Base-by-base conservation (phyloP, 2,329 filamentous ascomycete species). In the Polytolypa hystricis region DNA sequence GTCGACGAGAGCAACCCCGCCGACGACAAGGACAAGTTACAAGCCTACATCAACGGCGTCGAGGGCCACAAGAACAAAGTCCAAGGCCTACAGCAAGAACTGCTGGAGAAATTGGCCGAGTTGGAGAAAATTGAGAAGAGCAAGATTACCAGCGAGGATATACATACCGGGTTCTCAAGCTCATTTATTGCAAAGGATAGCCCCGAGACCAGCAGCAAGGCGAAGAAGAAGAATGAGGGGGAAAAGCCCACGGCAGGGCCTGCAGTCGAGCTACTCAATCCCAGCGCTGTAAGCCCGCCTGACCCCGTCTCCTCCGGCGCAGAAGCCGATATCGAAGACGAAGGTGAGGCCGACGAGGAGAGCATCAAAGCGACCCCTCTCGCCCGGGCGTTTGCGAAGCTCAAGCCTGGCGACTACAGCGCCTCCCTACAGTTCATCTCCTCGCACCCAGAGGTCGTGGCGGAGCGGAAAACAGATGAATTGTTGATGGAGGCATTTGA, bases 81-180 rank as follows among this genome's bases (percentile, higher is more conserved):
- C 29, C 67, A 77, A 43, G 74, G 73, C 30, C 65, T 96, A 47
- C 86, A 95, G 58, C 73, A 71, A 46, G 73, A 96, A 49, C 66
- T 95, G 32, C 55, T 77, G 20, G 63, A 65, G 37, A 89, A 89
- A 64, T 69, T 96, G 21, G 79, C 70, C 4, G 77, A 86, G 60
- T 68, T 98, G 27, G 84, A 96, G 64, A 81, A 79, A 57, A 82
- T 91, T 47, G 87, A 94, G 48, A 66, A 72, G 41, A 76, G 73
- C 56, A 95, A 96, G 66, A 98, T 98, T 45, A 98, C 91, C 8
- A 96, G 87, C 55, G 87, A 94, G 47, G 73, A 76, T 47, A 77
- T 93, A 49, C 82, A 87, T 52, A 86, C 81, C 2, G 91, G 91
- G 4, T 98, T 98, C 57, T 79, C 93, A 61, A 89, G 77, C 57